A percentile compares a stretch with the other conserved stretches of the same genome.
Conservation (phyloP, 768 basidiomycete species). For the Thelephora ganbajun region DNA sequence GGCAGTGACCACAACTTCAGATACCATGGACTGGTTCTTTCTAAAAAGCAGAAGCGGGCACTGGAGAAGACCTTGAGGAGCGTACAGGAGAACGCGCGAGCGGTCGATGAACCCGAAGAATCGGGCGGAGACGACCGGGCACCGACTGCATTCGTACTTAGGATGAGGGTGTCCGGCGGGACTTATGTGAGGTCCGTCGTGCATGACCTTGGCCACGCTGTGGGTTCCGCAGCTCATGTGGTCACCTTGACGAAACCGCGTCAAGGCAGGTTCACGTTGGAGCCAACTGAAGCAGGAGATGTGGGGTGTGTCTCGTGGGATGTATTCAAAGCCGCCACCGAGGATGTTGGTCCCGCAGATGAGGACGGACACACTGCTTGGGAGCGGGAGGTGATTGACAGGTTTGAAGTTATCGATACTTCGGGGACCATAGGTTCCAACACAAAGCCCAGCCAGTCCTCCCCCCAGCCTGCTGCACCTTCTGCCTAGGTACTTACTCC, state of each 20-base stretch:
- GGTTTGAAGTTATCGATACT: conserved; percentile 41
- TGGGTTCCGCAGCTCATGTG: conserved; percentile 87
- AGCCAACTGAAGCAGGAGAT: conserved; percentile 36
- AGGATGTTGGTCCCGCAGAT: conserved; percentile 38
- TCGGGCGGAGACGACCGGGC: conserved; percentile 18
- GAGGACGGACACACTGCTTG: conserved; percentile 62
- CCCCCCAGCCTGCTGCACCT: no score
- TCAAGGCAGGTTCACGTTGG: conserved; percentile 68
- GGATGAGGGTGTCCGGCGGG: conserved; percentile 90
- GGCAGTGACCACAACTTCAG: conserved; percentile 61
- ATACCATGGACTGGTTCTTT: conserved; percentile 63
- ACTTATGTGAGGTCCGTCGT: conserved; percentile 95
- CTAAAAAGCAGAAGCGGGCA: conserved; percentile 52
- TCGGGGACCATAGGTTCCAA: no score
- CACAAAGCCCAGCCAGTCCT: no score
- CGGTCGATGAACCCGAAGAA: conserved; percentile 21
- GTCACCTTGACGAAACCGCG: conserved; percentile 81
- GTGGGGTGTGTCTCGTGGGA: conserved; percentile 60
- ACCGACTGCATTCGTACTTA: conserved; percentile 73
- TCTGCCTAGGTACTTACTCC: no score
- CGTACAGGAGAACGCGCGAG: conserved; percentile 23
- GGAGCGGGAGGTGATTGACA: conserved; percentile 70
- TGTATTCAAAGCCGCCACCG: conserved; percentile 47
- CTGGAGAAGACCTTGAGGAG: conserved; percentile 51
- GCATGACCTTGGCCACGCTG: conserved; percentile 75